Evolutionary conservation across 179 eudicot genomes (phyloP), one percentile per base, ranked within the genome.

Genomic region (Spinacia oleracea): DNA sequence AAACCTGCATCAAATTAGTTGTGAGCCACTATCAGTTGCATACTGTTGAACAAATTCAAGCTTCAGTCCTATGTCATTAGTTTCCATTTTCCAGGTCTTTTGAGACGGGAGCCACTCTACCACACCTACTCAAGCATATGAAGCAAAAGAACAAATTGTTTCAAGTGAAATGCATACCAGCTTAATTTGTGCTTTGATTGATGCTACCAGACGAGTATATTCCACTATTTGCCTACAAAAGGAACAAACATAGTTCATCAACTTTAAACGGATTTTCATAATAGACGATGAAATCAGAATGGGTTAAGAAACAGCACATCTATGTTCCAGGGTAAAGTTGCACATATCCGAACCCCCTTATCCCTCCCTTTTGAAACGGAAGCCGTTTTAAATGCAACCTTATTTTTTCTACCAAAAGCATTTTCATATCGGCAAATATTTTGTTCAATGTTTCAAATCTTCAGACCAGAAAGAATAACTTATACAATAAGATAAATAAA

Each of bases 101-200:
- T n/a, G n/a, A n/a, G n/a, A n/a, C n/a, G n/a, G n/a, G n/a, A n/a
- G n/a, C n/a, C n/a, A n/a, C n/a, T n/a, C n/a, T n/a, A n/a, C n/a
- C n/a, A n/a, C n/a, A n/a, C n/a, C n/a, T n/a, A n/a, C n/a, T n/a
- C n/a, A n/a, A n/a, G n/a, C n/a, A n/a, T 29, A 53, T 4, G 23
- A 16, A 53, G 58, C 48, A 67, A 18, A 40, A 9, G 9, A 1
- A n/a, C n/a, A 42, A 69, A 69, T 9, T 27, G 5, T 2, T 46
- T 11, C 73, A 42, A 70, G 23, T 14, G 18, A 71, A 18, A 12
- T 72, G 65, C 82, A 62, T 90, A 92, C 97, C 94, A 92, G 84
- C 84, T 92, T 92, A 78, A 89, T 92, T 73, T 89, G 92, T 45
- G 93, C 86, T 82, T 90, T 90, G 79, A 93, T 86, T 14, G 90